Conservation (phyloP, 2,329 filamentous ascomycete species). For the Shiraia bambusicola region DNA sequence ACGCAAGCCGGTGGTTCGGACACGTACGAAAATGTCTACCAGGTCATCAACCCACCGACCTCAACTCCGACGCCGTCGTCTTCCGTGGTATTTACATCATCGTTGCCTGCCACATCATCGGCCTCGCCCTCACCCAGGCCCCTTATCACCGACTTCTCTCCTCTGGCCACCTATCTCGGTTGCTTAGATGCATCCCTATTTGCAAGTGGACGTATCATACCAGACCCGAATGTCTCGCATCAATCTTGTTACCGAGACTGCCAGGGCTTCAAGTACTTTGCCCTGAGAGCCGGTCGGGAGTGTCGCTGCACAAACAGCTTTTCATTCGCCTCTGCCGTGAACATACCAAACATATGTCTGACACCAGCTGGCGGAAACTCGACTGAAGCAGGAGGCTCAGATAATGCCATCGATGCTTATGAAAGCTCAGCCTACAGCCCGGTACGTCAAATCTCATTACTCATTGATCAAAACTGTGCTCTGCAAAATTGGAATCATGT, state of each 20-base stretch:
- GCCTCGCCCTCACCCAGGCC: too few species aligned
- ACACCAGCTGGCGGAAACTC: too few species aligned
- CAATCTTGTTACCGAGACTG: neutral
- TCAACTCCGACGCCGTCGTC: neutral
- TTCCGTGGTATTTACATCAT: too few species aligned
- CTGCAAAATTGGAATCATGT: too few species aligned
- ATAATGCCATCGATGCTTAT: neutral
- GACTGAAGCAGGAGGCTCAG: too few species aligned
- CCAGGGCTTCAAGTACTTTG: slow-evolving; percentile 4
- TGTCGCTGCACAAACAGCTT: slow-evolving; percentile 3
- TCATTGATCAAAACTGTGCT: too few species aligned
- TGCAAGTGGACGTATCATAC: neutral
- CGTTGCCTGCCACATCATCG: neutral
- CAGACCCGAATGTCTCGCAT: neutral
- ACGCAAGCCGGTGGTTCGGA: neutral
- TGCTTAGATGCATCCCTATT: neutral
- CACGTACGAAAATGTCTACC: neutral
- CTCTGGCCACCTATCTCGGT: too few species aligned
- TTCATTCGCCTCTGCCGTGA: neutral
- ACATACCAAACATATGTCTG: too few species aligned
- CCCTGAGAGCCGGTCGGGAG: neutral
- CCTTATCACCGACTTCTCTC: too few species aligned
- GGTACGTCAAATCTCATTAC: neutral
- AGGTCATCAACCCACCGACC: neutral
- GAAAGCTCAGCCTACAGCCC: neutral